A percentile compares a stretch with the other conserved stretches of the same genome.
Evolutionary conservation across 202 grass and related monocot species (phyloP).

Genomic region (Musa balbisiana): DNA sequence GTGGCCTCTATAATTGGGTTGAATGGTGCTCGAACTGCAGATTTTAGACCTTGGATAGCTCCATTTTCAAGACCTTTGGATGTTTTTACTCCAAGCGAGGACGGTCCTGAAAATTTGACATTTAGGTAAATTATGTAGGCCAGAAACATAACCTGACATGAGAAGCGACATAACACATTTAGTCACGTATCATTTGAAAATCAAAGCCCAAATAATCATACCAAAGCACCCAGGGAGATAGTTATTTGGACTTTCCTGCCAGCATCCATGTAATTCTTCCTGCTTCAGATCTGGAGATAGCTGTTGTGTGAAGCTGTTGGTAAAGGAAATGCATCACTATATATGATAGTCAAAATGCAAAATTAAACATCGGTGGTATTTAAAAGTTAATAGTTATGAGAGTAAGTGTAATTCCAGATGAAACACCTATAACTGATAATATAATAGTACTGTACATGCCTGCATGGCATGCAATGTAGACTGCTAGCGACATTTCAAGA

Average conservation of each 20-base stretch:
- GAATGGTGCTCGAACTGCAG: slow-evolving; percentile 43
- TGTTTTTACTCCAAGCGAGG: slow-evolving; percentile 29
- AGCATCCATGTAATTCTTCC: slow-evolving; percentile 12
- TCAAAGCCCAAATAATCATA: slow-evolving; percentile 13
- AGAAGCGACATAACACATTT: background rate
- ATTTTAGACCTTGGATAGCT: slow-evolving; percentile 44
- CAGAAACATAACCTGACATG: slow-evolving; percentile 1
- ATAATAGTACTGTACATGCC: background rate
- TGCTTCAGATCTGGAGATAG: slow-evolving; percentile 33
- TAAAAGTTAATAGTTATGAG: background rate
- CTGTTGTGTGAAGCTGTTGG: slow-evolving; percentile 35
- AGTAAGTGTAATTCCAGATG: background rate
- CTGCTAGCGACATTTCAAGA: background rate
- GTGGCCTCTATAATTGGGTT: slow-evolving; percentile 45
- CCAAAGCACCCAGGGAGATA: slow-evolving; percentile 40
- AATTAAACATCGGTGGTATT: background rate
- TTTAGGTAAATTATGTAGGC: slow-evolving; percentile 10
- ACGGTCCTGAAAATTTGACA: slow-evolving; percentile 44
- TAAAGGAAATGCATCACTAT: slow-evolving; percentile 14
- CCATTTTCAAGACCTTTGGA: slow-evolving; percentile 54
- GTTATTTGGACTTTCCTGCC: slow-evolving; percentile 20
- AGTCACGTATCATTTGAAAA: background rate
- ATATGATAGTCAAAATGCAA: slow-evolving; percentile 9
- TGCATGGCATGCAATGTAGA: background rate
- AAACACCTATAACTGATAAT: background rate